These are phyloP conservation scores for Leishmania tropica DNA, from an alignment of 208 protist species.

Conservation along the genomic window DNA sequence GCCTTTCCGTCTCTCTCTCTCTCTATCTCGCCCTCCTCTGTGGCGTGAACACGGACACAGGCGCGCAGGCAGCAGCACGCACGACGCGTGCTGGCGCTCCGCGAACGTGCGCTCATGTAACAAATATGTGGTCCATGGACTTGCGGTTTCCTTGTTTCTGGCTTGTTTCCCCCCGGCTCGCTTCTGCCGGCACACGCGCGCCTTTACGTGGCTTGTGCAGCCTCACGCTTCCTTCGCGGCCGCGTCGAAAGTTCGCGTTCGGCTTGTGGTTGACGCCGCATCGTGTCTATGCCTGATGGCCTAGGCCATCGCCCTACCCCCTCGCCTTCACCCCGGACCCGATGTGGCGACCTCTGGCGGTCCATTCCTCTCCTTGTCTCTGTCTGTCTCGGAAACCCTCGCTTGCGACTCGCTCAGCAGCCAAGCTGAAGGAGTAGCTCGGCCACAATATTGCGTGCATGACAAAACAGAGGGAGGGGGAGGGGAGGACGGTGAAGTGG, in stretches of 20 bases:
- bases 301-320: too few species aligned
- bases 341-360: background rate
- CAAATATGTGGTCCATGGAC: background rate
- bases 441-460: background rate
- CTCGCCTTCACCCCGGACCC: background rate
- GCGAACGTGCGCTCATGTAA: background rate
- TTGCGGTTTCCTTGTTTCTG: background rate
- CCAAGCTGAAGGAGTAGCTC: background rate
- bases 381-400: background rate
- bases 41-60: background rate
- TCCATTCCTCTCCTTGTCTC: too few species aligned
- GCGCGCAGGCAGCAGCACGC: background rate
- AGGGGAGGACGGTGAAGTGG: background rate
- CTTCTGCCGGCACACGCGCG: background rate
- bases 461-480: background rate
- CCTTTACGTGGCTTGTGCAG: too few species aligned
- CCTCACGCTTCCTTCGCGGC: too few species aligned
- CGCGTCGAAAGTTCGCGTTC: background rate
- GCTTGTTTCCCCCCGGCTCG: too few species aligned
- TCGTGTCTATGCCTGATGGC: background rate
- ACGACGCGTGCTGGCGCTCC: background rate
- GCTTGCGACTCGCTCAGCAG: background rate
- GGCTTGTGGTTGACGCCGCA: background rate
- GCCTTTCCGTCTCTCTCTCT: too few species aligned
- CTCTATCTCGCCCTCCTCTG: background rate